Evolutionary conservation across 2,329 filamentous ascomycete genomes (phyloP).

Genomic region (Ophiostoma australiae): DNA sequence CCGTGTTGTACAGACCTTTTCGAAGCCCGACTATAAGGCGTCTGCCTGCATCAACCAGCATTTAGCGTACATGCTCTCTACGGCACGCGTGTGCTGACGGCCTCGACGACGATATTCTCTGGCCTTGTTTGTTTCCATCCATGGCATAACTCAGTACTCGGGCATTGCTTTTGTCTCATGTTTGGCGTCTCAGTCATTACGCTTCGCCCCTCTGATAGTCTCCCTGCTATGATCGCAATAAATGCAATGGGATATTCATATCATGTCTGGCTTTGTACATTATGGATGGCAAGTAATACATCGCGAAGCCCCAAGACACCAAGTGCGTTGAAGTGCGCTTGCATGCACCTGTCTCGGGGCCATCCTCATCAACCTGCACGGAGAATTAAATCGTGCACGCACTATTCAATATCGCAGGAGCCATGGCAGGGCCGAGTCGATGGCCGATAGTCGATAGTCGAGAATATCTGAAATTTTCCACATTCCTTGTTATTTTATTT

Average conservation of each 20-base stretch:
- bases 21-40: too few species aligned
- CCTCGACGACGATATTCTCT: neutral
- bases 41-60: too few species aligned
- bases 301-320: too few species aligned
- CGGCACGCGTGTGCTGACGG: neutral
- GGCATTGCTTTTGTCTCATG: neutral
- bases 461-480: neutral
- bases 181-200: neutral
- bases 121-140: neutral
- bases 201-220: neutral
- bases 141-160: neutral
- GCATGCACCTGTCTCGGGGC: neutral
- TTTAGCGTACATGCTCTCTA: too few species aligned
- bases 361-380: neutral
- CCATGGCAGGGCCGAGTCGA: too few species aligned
- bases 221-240: constrained; percentile 2
- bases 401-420: neutral
- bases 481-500: neutral
- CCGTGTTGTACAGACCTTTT: neutral
- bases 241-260: neutral
- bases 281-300: neutral
- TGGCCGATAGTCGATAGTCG: neutral
- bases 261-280: too few species aligned
- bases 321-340: neutral
- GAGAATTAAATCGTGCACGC: neutral